A percentile compares a stretch with the other conserved stretches of the same genome.
Evolutionary conservation across 202 grass and related monocot species (phyloP).

Genomic region (Bolboschoenoplectus hybrid): DNA sequence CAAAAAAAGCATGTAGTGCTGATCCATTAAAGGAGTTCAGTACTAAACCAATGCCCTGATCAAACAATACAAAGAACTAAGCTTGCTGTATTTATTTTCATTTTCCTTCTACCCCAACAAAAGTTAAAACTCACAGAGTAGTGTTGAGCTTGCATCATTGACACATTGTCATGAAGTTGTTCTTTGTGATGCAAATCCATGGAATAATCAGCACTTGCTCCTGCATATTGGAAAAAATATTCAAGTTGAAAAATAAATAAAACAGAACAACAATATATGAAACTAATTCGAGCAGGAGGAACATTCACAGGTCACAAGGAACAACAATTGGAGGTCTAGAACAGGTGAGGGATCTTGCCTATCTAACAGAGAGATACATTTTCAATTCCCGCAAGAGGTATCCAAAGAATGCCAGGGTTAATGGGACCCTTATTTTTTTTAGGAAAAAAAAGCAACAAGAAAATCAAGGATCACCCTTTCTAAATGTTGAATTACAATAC

Average conservation of each 20-base stretch:
- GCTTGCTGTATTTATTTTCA: neutral
- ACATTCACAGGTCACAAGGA: slow-evolving; percentile 45
- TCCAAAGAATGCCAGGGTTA: neutral
- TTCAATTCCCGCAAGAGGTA: neutral
- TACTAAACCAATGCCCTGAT: neutral
- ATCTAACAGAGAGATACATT: neutral
- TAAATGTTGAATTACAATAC: slow-evolving; percentile 34
- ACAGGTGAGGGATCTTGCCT: neutral
- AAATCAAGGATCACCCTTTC: neutral
- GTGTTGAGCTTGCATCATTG: slow-evolving; percentile 78
- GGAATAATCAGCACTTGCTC: slow-evolving; percentile 75
- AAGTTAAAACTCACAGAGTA: slow-evolving; percentile 58
- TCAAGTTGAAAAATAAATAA: slow-evolving; percentile 28
- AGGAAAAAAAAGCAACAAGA: neutral
- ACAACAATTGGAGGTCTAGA: slow-evolving; percentile 14
- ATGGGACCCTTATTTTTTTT: neutral
- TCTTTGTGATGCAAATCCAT: slow-evolving; percentile 98
- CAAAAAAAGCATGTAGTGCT: neutral
- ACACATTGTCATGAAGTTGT: slow-evolving; percentile 87
- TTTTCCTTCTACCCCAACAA: neutral
- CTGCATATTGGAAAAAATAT: slow-evolving; percentile 48
- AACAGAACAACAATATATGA: slow-evolving; percentile 29
- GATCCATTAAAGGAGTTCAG: slow-evolving; percentile 21
- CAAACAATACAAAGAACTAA: neutral
- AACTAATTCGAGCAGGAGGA: slow-evolving; percentile 31